Evolutionary conservation across 177 flowering plant species (phyloP).

Genomic region (Vitis hybrid): DNA sequence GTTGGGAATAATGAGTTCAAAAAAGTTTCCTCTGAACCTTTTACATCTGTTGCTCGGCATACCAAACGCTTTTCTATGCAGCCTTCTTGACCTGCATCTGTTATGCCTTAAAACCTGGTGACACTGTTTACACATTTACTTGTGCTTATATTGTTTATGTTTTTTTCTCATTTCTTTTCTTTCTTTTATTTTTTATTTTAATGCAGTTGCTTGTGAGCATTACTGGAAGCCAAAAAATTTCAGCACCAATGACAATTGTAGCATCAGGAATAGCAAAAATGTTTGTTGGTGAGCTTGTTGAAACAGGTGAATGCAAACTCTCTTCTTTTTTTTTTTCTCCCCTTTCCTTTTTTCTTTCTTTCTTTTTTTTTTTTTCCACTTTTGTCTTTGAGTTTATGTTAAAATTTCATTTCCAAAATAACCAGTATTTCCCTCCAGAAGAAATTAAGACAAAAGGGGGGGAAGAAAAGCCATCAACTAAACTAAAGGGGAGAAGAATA

Average conservation of each 20-base stretch:
- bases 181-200: background rate
- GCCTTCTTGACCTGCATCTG: background rate
- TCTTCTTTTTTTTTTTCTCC: too few relatives aligned
- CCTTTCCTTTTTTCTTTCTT: fast-evolving
- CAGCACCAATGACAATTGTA: slow-evolving; percentile 89
- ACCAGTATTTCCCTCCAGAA: background rate
- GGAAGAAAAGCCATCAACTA: too few relatives aligned
- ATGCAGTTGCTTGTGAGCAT: slow-evolving; percentile 81
- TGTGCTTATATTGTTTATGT: background rate
- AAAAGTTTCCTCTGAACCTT: background rate
- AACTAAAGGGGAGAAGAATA: too few relatives aligned
- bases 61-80: background rate
- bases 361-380: too few relatives aligned
- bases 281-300: slow-evolving; percentile 96
- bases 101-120: too few relatives aligned
- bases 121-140: background rate
- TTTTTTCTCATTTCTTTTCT: slow-evolving; percentile 1
- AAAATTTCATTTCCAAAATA: background rate
- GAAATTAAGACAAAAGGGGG: too few relatives aligned
- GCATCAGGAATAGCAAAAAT: slow-evolving; percentile 95
- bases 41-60: background rate
- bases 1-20: background rate
- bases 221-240: slow-evolving; percentile 81
- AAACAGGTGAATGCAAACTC: slow-evolving; percentile 51
- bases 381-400: background rate